Evolutionary conservation across 2,329 filamentous ascomycete genomes (phyloP), one percentile per base, ranked within the genome.

Genomic region (Clathrospora elynae): DNA sequence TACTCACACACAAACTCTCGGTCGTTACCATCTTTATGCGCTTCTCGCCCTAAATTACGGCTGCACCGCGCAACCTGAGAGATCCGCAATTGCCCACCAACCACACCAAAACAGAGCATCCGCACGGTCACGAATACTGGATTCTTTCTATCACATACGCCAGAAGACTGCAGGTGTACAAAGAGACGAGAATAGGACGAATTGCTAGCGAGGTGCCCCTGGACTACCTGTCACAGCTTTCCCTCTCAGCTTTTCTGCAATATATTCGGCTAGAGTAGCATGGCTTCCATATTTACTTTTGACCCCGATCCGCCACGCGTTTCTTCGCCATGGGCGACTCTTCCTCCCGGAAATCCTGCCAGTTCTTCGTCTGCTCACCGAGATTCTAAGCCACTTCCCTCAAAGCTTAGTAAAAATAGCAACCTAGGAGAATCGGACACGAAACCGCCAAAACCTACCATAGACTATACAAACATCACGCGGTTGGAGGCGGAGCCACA

Each of bases 261-360:
- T 11, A 32, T 19, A 13, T 12, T 17, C 20, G n/a, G 35, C n/a
- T 12, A 12, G 23, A 32, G 28, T 19, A 49, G 25, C 8, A 95
- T 93, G 88, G 92, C 93, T 45, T 96, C 92, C 9, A 89, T 99
- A 57, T 99, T 99, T 68, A 96, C 92, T 0, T 99, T 88, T 67
- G 90, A 96, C 50, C 85, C 89, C 2, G 87, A 96, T 54, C 89
- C 90, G 31, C 88, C 89, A 2, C 79, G 88, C 68, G 90, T 97
- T 23, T 86, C 88, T 10, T 97, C 92, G 12, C 93, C 93, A 11
- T 99, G 93, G 93, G 80, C 86, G n/a, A 82, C 78, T 8, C 79
- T 84, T 67, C 73, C 60, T 3, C 44, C 49, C 44, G 62, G 47
- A 31, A 46, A 45, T 8, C 38, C 49, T 19, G 26, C 55, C 6